phyloP scores from a whole-genome alignment of 2,329 filamentous ascomycete genomes.

The Calonectria fujianensis region DNA sequence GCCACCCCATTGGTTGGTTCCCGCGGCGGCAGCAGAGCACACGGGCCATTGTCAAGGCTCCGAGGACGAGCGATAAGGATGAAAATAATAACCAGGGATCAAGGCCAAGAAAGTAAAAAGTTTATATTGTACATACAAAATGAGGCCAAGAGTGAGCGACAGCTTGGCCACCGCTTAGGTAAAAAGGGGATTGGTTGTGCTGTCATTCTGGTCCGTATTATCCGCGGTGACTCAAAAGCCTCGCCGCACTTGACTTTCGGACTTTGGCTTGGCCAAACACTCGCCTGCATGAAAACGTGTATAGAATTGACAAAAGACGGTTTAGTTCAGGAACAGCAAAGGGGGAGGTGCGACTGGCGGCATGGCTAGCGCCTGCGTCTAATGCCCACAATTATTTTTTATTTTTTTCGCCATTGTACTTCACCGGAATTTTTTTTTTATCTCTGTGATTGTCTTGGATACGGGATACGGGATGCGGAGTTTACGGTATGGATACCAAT shows the following conservation, averaged over 20 bases:
- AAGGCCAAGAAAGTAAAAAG: conserved; percentile 11
- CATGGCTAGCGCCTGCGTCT: conserved; percentile 26
- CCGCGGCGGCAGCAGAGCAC: background rate
- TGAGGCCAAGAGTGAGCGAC: conserved; percentile 25
- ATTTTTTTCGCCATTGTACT: background rate
- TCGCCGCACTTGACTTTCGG: conserved; percentile 3
- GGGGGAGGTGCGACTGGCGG: background rate
- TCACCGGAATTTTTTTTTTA: background rate
- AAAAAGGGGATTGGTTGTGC: background rate
- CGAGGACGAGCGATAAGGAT: conserved; percentile 10
- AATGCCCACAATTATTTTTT: conserved; percentile 13
- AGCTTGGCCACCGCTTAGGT: background rate
- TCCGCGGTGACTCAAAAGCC: background rate
- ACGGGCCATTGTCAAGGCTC: background rate
- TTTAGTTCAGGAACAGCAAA: conserved; percentile 33
- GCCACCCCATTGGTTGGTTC: background rate
- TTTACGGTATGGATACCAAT: background rate
- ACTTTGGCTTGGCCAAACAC: conserved; percentile 5
- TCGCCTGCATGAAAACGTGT: conserved; percentile 1
- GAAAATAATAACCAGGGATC: conserved; percentile 5
- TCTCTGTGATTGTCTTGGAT: background rate
- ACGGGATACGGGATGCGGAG: background rate
- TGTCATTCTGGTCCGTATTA: background rate
- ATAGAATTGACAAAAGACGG: background rate
- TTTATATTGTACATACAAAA: conserved; percentile 13